phyloP scores from a whole-genome alignment of 75 land plant species.

The Cryptomeria japonica region DNA sequence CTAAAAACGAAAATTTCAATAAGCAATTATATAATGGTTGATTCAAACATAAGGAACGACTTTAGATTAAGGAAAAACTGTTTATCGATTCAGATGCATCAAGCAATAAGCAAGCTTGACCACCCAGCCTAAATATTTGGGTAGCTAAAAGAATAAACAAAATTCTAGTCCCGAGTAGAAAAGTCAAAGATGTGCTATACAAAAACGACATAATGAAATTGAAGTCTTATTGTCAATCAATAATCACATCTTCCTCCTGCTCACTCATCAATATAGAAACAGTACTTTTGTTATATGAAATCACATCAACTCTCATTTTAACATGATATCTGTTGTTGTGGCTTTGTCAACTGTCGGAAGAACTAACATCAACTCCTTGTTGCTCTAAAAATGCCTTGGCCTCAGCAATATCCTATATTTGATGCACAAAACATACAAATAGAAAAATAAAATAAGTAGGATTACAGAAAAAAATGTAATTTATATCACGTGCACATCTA shows the following conservation, averaged over 20 bases:
- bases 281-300: neutral
- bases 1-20: neutral
- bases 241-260: neutral
- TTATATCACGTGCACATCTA: neutral
- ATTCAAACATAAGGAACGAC: neutral
- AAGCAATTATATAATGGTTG: neutral
- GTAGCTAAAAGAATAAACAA: neutral
- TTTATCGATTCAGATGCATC: neutral
- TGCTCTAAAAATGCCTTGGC: constrained; percentile 65
- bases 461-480: neutral
- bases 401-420: constrained; percentile 73
- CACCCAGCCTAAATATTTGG: neutral
- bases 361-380: constrained; percentile 70
- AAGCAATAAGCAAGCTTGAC: neutral
- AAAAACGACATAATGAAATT: neutral
- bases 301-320: neutral
- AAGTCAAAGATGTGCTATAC: neutral
- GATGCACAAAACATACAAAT: neutral
- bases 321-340: neutral
- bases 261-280: neutral
- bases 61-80: neutral
- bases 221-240: neutral
- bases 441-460: neutral
- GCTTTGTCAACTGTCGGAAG: constrained; percentile 11
- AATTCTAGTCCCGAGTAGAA: neutral